Percentiles rank a stretch among this genome's conserved stretches.
Conservation (phyloP, 140 eudicot genomes). For the Flaveria floridana region DNA sequence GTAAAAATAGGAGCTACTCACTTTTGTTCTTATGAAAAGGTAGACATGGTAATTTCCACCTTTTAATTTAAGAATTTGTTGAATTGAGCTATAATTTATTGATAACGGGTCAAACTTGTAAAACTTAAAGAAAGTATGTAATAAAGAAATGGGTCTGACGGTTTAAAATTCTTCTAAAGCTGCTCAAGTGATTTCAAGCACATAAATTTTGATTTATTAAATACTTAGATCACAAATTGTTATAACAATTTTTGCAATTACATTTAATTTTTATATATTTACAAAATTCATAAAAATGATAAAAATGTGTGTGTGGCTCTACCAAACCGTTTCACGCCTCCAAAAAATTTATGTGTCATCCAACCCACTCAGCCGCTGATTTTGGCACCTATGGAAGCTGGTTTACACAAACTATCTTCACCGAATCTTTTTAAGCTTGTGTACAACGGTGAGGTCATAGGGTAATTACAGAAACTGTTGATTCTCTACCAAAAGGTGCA, state of each 20-base stretch:
- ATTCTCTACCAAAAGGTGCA: not conserved
- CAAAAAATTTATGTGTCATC: not conserved
- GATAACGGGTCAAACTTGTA: constrained; percentile 1
- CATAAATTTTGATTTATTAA: not conserved
- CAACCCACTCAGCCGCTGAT: not conserved
- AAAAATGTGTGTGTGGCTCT: not conserved
- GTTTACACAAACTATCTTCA: not conserved
- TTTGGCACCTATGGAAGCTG: too few species aligned
- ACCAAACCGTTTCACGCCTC: not conserved
- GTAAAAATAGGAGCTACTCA: not conserved
- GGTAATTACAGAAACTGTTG: not conserved
- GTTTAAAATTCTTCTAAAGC: not conserved
- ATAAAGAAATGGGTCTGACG: not conserved
- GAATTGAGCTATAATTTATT: constrained; percentile 12
- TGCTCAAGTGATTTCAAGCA: not conserved
- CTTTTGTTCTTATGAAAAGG: not conserved
- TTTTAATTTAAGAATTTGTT: not conserved
- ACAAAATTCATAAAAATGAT: not conserved
- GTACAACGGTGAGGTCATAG: not conserved
- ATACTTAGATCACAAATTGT: not conserved
- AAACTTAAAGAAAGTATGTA: not conserved
- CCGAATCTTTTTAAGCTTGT: not conserved
- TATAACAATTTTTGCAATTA: not conserved
- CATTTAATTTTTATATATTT: not conserved
- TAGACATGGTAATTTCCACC: not conserved